Evolutionary conservation across 495 filamentous ascomycete genomes (phyloP).

Genomic region (Penicillium cosmopolitanum): DNA sequence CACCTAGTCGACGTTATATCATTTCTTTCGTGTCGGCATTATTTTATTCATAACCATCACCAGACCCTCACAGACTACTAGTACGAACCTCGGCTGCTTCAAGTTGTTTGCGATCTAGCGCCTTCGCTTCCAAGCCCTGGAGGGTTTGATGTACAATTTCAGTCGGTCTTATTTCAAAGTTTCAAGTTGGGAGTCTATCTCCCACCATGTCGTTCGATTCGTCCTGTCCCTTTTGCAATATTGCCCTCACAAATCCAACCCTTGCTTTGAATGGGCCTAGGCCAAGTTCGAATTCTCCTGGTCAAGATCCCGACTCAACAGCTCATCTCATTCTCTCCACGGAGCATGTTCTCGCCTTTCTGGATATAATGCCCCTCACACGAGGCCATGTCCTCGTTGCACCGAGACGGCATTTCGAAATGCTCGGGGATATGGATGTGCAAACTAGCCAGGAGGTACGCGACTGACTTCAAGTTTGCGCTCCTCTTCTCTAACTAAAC

Average conservation of each 20-base stretch:
- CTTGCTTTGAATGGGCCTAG: conserved; percentile 24
- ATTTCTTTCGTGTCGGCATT: too few relatives aligned
- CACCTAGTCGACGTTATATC: too few relatives aligned
- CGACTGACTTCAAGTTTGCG: conserved; percentile 4
- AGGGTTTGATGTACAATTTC: too few relatives aligned
- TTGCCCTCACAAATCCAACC: conserved; percentile 48
- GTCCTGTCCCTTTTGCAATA: conserved; percentile 45
- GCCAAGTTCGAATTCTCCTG: neutral
- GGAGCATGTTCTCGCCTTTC: conserved; percentile 73
- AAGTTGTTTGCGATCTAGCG: too few relatives aligned
- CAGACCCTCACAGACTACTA: too few relatives aligned
- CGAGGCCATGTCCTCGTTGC: conserved; percentile 78
- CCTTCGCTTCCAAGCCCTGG: too few relatives aligned
- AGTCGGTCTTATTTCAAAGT: too few relatives aligned
- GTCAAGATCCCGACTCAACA: conserved; percentile 31
- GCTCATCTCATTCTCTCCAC: conserved; percentile 77
- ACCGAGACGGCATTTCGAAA: conserved; percentile 70
- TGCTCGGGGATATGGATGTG: conserved; percentile 65
- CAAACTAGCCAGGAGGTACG: conserved; percentile 57
- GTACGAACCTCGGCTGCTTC: too few relatives aligned
- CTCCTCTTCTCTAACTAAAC: neutral
- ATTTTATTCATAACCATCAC: too few relatives aligned
- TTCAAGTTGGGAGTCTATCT: too few relatives aligned
- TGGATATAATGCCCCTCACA: conserved; percentile 87
- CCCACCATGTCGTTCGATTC: neutral